phyloP scores from a whole-genome alignment of 1,284 basidiomycete species.

The Trametes pubescens region DNA sequence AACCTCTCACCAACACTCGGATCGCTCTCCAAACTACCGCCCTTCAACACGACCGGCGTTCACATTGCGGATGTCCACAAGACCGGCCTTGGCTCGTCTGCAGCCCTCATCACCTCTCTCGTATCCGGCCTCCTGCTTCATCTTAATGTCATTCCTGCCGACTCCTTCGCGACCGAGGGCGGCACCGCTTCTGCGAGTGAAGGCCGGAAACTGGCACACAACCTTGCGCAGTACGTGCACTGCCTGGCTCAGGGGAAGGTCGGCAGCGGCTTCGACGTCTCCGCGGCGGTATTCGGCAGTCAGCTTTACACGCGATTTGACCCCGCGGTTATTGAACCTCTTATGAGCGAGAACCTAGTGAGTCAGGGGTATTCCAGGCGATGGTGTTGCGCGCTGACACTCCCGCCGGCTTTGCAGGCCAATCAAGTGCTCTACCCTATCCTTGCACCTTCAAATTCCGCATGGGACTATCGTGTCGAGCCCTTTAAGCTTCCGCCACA shows the following conservation, averaged over 20 bases:
- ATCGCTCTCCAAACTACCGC: slow-evolving; percentile 71
- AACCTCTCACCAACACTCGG: slow-evolving; percentile 65
- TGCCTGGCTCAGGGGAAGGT: slow-evolving; percentile 98
- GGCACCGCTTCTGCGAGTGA: slow-evolving; percentile 45
- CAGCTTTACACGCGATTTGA: slow-evolving; percentile 94
- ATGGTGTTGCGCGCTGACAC: background rate
- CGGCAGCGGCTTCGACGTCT: slow-evolving; percentile 97
- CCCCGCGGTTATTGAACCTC: slow-evolving; percentile 68
- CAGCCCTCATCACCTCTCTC: slow-evolving; percentile 95
- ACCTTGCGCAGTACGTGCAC: slow-evolving; percentile 95
- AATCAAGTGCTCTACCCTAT: slow-evolving; percentile 51
- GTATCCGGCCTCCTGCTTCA: slow-evolving; percentile 88
- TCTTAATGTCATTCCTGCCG: slow-evolving; percentile 67
- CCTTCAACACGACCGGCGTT: slow-evolving; percentile 80
- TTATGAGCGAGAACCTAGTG: slow-evolving; percentile 67
- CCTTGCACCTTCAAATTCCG: slow-evolving; percentile 65
- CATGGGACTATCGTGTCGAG: slow-evolving; percentile 73
- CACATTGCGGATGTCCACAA: slow-evolving; percentile 89
- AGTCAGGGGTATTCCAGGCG: slow-evolving; percentile 22
- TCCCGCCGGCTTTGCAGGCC: background rate
- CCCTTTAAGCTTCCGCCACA: slow-evolving; percentile 84
- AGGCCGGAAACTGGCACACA: slow-evolving; percentile 80
- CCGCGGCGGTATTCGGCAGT: slow-evolving; percentile 93
- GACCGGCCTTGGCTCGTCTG: slow-evolving; percentile 97
- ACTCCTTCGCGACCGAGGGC: slow-evolving; percentile 48